Conservation (phyloP, 805 yeast genomes). For the Myxozyma lipomycoides region DNA sequence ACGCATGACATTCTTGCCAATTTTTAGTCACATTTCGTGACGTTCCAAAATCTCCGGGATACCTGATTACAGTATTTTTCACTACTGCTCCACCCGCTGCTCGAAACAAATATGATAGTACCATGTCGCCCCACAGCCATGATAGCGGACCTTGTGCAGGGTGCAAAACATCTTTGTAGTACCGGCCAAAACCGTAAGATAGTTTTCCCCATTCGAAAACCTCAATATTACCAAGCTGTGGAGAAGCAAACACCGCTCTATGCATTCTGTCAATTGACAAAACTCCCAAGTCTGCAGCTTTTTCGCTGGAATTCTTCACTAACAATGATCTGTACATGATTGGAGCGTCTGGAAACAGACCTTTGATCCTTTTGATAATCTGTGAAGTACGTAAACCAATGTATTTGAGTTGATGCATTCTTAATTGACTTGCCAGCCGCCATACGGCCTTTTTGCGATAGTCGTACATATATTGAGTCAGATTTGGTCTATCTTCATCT, state of each 20-base stretch:
- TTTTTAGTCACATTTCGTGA: slow-evolving; percentile 11
- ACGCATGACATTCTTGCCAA: no score
- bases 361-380: slow-evolving; percentile 8
- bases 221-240: slow-evolving; percentile 8
- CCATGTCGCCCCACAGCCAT: slow-evolving; percentile 15
- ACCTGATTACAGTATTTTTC: background rate
- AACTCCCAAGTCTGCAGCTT: background rate
- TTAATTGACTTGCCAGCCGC: background rate
- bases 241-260: slow-evolving; percentile 3
- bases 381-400: slow-evolving; percentile 4
- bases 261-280: slow-evolving; percentile 10
- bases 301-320: background rate
- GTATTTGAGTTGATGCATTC: slow-evolving; percentile 5
- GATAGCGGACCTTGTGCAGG: slow-evolving; percentile 2
- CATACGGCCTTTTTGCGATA: background rate
- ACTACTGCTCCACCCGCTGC: slow-evolving; percentile 16
- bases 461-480: background rate
- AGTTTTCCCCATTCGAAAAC: slow-evolving; percentile 14
- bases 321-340: slow-evolving; percentile 14
- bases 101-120: slow-evolving; percentile 19
- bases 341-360: slow-evolving; percentile 14
- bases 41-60: slow-evolving; percentile 1
- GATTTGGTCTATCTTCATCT: background rate
- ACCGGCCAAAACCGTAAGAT: slow-evolving; percentile 2
- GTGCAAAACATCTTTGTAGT: slow-evolving; percentile 7